Percentiles rank a stretch among this genome's conserved stretches.
These are phyloP conservation scores for Diaporthe sp. DNA, from an alignment of 2,329 filamentous ascomycete genomes.

Conservation along the genomic window DNA sequence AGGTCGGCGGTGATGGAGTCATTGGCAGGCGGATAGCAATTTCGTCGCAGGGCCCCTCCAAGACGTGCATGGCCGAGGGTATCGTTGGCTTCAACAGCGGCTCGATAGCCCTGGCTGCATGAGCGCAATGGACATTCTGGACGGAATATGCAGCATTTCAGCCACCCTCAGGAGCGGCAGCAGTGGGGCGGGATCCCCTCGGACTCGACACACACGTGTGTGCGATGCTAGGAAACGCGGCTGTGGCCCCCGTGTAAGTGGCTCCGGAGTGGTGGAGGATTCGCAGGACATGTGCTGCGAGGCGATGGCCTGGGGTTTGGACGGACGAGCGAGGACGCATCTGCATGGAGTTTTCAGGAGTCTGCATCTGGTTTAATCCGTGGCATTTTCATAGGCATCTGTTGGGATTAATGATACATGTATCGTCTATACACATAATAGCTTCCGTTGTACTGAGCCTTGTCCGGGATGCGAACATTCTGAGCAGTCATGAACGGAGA, in stretches of 20 bases:
- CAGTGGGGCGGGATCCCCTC: background rate
- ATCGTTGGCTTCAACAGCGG: constrained; percentile 41
- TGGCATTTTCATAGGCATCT: background rate
- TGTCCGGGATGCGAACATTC: background rate
- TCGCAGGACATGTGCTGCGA: background rate
- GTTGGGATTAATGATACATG: background rate
- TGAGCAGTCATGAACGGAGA: background rate
- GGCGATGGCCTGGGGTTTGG: background rate
- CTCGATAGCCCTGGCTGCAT: constrained; percentile 11
- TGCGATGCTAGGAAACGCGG: background rate
- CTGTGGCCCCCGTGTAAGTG: background rate
- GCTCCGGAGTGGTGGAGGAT: background rate
- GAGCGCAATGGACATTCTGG: background rate
- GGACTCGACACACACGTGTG: background rate
- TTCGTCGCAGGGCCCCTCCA: background rate
- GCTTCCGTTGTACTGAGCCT: background rate
- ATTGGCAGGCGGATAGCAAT: constrained; percentile 41
- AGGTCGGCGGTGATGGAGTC: constrained; percentile 37
- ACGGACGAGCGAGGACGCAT: background rate
- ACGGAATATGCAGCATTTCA: too few relatives aligned
- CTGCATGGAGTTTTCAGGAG: constrained; percentile 8
- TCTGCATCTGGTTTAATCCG: background rate
- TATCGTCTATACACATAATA: background rate
- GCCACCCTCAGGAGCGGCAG: background rate
- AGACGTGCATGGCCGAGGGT: constrained; percentile 34